These are phyloP conservation scores for Annulohypoxylon bovei DNA, from an alignment of 495 filamentous ascomycete species.

Conservation along the genomic window DNA sequence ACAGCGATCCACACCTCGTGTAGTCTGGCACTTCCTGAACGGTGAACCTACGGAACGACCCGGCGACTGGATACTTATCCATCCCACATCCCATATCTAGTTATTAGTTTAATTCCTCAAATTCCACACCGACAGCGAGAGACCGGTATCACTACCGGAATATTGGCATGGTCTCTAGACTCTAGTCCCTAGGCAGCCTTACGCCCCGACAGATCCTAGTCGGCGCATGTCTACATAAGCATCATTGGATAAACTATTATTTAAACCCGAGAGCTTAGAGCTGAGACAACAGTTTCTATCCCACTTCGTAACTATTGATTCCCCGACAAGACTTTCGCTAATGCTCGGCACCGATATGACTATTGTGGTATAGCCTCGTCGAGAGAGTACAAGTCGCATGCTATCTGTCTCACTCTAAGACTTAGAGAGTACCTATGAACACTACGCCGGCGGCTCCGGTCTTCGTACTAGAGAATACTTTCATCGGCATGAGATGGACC, in stretches of 20 bases:
- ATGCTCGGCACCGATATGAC: not conserved
- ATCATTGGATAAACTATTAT: not conserved
- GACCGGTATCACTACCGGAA: not conserved
- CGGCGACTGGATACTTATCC: not conserved
- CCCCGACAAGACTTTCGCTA: not conserved
- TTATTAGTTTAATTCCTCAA: not conserved
- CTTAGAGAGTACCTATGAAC: not conserved
- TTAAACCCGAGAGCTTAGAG: not conserved
- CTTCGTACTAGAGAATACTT: not conserved
- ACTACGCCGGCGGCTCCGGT: not conserved
- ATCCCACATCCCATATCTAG: not conserved
- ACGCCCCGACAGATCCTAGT: not conserved
- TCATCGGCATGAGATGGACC: not conserved
- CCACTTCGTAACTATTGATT: conserved; percentile 4
- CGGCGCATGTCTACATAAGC: not conserved
- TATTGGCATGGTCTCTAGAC: not conserved
- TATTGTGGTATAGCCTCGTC: not conserved
- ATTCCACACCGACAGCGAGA: not conserved
- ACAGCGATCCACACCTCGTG: not conserved
- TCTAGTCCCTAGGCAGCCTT: not conserved
- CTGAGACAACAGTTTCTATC: not conserved
- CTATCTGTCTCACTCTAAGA: not conserved
- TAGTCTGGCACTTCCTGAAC: not conserved
- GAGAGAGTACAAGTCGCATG: not conserved
- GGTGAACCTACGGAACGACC: not conserved